These are phyloP conservation scores for Microsporum canis DNA, from an alignment of 2,329 filamentous ascomycete species.

Conservation along the genomic window DNA sequence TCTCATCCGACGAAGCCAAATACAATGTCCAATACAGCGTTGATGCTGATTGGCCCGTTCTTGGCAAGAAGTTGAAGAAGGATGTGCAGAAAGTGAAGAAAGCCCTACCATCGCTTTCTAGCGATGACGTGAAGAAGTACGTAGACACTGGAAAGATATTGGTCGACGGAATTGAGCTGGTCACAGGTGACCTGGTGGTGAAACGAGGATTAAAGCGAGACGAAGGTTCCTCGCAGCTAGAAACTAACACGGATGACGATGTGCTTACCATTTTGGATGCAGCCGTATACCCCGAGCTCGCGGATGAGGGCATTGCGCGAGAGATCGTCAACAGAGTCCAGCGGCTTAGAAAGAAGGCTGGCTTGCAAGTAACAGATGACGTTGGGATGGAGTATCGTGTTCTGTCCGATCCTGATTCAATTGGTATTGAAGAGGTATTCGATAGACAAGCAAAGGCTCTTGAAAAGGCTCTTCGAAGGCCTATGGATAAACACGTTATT, in stretches of 20 bases:
- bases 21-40: slow-evolving; percentile 91
- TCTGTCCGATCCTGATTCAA: slow-evolving; percentile 62
- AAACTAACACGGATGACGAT: slow-evolving; percentile 80
- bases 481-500: slow-evolving; percentile 57
- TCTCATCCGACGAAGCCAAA: slow-evolving; percentile 75
- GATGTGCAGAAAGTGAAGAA: slow-evolving; percentile 86
- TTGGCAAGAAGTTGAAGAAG: slow-evolving; percentile 97
- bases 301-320: slow-evolving; percentile 75
- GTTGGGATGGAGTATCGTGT: slow-evolving; percentile 89
- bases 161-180: slow-evolving; percentile 76
- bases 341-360: slow-evolving; percentile 84
- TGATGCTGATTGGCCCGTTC: slow-evolving; percentile 79
- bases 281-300: slow-evolving; percentile 70
- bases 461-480: slow-evolving; percentile 65
- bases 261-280: slow-evolving; percentile 85
- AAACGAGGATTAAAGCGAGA: slow-evolving; percentile 67
- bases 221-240: slow-evolving; percentile 58
- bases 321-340: slow-evolving; percentile 93
- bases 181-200: slow-evolving; percentile 71
- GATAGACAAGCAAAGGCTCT: slow-evolving; percentile 56
- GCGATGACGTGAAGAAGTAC: slow-evolving; percentile 70
- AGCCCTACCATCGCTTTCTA: slow-evolving; percentile 66
- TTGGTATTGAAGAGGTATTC: slow-evolving; percentile 62
- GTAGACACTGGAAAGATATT: slow-evolving; percentile 60
- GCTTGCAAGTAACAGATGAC: slow-evolving; percentile 81